Percentiles rank a stretch among this genome's conserved stretches.
Evolutionary conservation across 108 stramenopile genomes (phyloP).

Genomic region (Conticribra guillardii): DNA sequence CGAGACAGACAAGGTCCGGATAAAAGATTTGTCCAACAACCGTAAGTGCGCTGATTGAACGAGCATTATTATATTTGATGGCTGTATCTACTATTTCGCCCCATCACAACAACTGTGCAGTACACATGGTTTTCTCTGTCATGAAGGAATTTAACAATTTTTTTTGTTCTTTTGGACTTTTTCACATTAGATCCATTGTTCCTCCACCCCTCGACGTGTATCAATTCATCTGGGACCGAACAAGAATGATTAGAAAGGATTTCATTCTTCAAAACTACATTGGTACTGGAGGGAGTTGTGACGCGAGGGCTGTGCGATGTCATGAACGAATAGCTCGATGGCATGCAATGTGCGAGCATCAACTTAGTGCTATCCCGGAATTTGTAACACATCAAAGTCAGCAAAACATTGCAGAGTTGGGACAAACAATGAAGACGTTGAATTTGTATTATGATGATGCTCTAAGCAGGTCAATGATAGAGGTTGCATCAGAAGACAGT

Average conservation of each 20-base stretch:
- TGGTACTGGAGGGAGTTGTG: conserved; percentile 83
- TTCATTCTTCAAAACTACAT: conserved; percentile 92
- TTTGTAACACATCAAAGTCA: conserved; percentile 86
- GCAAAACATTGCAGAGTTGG: conserved; percentile 88
- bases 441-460: conserved; percentile 88
- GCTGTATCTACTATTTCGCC: no score
- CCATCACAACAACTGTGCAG: no score
- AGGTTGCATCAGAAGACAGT: conserved; percentile 61
- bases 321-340: conserved; percentile 91
- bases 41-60: no score
- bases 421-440: conserved; percentile 89
- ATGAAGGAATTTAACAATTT: no score
- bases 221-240: conserved; percentile 91
- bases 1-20: conserved; percentile 91
- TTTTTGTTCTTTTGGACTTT: no score
- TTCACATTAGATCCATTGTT: conserved; percentile 22
- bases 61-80: no score
- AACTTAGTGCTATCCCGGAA: conserved; percentile 83
- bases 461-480: conserved; percentile 63
- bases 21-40: conserved; percentile 59
- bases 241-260: conserved; percentile 88
- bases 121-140: no score
- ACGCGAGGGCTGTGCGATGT: conserved; percentile 81
- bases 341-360: conserved; percentile 91
- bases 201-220: conserved; percentile 87